Evolutionary conservation across 345 rosid species (phyloP), one percentile per base, ranked within the genome.

Genomic region (Ailanthus altissimus): DNA sequence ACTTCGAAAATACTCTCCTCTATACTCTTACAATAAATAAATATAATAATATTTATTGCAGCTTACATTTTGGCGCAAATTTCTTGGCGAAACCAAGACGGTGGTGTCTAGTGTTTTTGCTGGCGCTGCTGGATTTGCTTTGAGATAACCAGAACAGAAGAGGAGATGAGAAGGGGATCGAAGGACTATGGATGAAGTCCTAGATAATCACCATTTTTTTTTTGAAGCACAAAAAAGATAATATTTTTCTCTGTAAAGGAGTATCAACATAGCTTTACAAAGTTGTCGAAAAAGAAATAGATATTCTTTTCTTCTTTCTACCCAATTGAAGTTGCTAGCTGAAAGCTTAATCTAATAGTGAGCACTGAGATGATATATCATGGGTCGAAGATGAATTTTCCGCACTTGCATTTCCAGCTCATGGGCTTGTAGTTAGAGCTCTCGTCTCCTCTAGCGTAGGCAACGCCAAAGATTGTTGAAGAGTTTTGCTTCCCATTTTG

Each of bases 331-430:
- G 53, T 0, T 61, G 72, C 2, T 21, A 45, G 72, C n/a, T 46
- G 38, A 3, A n/a, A 45, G 72, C 11, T 46, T 36, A 3, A 20
- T 23, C 5, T 40, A 64, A 11, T 21, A 45, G 20, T 12, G 25
- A 12, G 16, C 4, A 4, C 28, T 20, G 7, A 2, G 14, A 70
- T 56, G n/a, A 1, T 1, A 28, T 26, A 54, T 89, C 82, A 94
- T 58, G 98, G 98, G 56, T 94, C 86, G 83, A 89, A 93, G 80
- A 94, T 94, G 81, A 92, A 80, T 74, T 91, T 85, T 38, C 98
- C 97, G 79, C 98, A 94, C 85, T 91, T 94, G 90, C 97, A 92
- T 79, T 94, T 94, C 98, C 98, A 94, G 78, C 93, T 94, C 92
- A 94, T 83, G 32, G 98, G 97, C 85, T 91, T 92, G 82, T 94